These are phyloP conservation scores for Silybum marianum DNA, from an alignment of 129 eudicot genomes.

Conservation along the genomic window DNA sequence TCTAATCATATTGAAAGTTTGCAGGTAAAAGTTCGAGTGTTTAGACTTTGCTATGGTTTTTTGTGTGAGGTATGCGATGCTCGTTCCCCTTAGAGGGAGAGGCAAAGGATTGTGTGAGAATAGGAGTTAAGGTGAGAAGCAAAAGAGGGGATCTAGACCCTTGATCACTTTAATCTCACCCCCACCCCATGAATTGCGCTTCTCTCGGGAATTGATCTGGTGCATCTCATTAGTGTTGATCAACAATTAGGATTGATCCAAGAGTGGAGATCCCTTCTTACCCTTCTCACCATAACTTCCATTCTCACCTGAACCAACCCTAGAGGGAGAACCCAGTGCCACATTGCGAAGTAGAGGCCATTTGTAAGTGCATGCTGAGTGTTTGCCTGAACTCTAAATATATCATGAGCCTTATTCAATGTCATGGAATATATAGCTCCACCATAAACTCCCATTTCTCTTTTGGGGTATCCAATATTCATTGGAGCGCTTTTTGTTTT, in stretches of 20 bases:
- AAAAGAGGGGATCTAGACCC: no score
- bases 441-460: not conserved
- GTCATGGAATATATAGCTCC: not conserved
- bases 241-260: no score
- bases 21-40: not conserved
- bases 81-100: not conserved
- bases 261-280: no score
- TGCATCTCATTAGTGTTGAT: no score
- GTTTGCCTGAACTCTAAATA: not conserved
- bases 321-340: not conserved
- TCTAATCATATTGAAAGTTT: not conserved
- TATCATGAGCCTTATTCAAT: not conserved
- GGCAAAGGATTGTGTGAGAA: no score
- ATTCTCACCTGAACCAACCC: no score
- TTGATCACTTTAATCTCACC: no score
- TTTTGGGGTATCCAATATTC: not conserved
- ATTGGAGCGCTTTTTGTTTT: not conserved
- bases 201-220: no score
- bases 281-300: no score
- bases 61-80: not conserved
- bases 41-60: slow-evolving; percentile 6
- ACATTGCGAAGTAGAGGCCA: not conserved
- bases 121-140: no score
- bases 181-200: no score
- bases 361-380: not conserved